phyloP scores from a whole-genome alignment of 164 flowering plant species.

The Umbilicus rupestris region DNA sequence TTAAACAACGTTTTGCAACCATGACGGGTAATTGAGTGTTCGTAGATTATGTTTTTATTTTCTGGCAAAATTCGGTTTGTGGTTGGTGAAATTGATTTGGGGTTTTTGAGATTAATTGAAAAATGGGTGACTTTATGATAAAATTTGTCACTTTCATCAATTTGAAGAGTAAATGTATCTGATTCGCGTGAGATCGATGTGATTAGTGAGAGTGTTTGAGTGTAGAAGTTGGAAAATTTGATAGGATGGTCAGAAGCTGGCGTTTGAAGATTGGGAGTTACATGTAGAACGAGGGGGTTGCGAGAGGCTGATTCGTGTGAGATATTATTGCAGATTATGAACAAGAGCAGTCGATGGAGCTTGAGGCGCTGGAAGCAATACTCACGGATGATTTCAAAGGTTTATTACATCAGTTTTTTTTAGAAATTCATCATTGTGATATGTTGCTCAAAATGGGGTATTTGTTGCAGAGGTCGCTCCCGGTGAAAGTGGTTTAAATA shows the following conservation, averaged over 20 bases:
- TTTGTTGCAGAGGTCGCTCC: slow-evolving; percentile 68
- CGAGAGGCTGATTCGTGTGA: not conserved
- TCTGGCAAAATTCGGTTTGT: not conserved
- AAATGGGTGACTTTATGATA: not conserved
- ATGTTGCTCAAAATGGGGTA: not conserved
- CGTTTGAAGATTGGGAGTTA: not conserved
- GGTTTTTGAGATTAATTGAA: not conserved
- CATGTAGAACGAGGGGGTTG: not conserved
- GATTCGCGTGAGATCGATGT: not conserved
- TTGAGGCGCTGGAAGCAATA: slow-evolving; percentile 91
- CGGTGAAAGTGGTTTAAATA: slow-evolving; percentile 67
- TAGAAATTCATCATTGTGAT: not conserved
- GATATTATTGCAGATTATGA: slow-evolving; percentile 40
- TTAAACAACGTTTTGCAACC: not conserved
- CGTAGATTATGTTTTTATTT: not conserved
- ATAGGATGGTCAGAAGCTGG: not conserved
- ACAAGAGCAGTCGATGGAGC: slow-evolving; percentile 97
- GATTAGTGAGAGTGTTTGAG: not conserved
- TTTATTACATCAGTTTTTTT: slow-evolving; percentile 15
- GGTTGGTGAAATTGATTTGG: not conserved
- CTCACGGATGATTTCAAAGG: slow-evolving; percentile 94
- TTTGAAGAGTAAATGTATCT: not conserved
- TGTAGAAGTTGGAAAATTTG: not conserved
- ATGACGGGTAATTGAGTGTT: slow-evolving; percentile 1
- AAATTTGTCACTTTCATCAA: not conserved